Conservation (phyloP, 2,329 filamentous ascomycete genomes). For the Apiospora hydei region DNA sequence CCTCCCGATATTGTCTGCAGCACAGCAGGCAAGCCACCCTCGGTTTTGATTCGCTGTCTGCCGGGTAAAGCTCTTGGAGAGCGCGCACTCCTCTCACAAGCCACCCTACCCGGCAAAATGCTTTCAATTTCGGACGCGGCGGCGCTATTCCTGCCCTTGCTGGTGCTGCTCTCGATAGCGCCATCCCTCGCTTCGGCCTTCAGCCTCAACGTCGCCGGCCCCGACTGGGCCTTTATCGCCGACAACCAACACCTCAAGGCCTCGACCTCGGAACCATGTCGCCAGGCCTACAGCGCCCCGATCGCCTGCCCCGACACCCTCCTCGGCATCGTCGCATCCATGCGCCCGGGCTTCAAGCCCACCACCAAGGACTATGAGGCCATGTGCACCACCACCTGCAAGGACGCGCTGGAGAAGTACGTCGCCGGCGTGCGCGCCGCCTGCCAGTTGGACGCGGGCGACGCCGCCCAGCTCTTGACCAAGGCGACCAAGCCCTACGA, state of each 20-base stretch:
- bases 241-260: constrained; percentile 3
- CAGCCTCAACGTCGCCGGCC: constrained; percentile 15
- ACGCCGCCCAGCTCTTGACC: constrained; percentile 2
- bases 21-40: constrained; percentile 19
- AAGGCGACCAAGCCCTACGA: constrained; percentile 18
- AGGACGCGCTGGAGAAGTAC: constrained; percentile 16
- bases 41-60: constrained; percentile 16
- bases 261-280: not conserved
- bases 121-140: constrained; percentile 16
- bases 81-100: not conserved
- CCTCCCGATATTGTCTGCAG: constrained; percentile 3
- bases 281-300: constrained; percentile 15
- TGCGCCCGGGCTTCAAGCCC: constrained; percentile 19
- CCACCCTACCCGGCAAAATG: constrained; percentile 20
- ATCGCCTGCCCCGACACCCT: constrained; percentile 22
- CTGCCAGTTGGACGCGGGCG: not conserved
- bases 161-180: constrained; percentile 19
- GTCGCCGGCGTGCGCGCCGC: not conserved
- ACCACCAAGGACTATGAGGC: not conserved
- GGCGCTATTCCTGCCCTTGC: constrained; percentile 5
- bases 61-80: constrained; percentile 1
- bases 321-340: not conserved
- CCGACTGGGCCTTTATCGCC: constrained; percentile 9
- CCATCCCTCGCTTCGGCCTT: constrained; percentile 18
- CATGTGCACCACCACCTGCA: constrained; percentile 19